phyloP scores from a whole-genome alignment of 805 yeast genomes.

The Suhomyces canberraensis region DNA sequence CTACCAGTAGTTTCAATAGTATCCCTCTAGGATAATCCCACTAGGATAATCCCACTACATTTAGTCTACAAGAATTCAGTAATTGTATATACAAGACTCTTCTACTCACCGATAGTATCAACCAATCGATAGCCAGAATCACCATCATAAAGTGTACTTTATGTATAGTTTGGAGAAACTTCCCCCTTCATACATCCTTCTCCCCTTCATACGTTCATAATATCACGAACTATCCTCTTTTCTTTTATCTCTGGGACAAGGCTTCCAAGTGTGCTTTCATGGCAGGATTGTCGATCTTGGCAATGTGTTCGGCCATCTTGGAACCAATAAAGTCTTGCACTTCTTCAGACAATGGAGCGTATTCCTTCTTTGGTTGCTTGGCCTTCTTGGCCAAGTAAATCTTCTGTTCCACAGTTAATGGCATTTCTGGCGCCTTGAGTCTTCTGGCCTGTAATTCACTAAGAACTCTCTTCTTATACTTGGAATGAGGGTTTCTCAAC shows the following conservation, averaged over 20 bases:
- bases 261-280: constrained; percentile 39
- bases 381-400: constrained; percentile 52
- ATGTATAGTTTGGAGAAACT: neutral
- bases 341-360: constrained; percentile 46
- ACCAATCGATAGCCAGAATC: no score
- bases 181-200: neutral
- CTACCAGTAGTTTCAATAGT: no score
- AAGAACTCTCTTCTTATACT: constrained; percentile 53
- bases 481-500: constrained; percentile 74
- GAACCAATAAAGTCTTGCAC: constrained; percentile 54
- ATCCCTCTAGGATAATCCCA: no score
- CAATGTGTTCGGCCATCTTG: constrained; percentile 41
- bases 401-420: constrained; percentile 60
- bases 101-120: no score
- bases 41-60: no score
- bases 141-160: no score
- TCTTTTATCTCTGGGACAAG: no score
- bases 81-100: neutral
- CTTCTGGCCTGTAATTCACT: constrained; percentile 60
- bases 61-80: neutral
- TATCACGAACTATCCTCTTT: no score
- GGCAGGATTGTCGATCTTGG: constrained; percentile 32
- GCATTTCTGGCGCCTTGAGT: constrained; percentile 74
- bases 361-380: constrained; percentile 32
- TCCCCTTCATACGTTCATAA: neutral